phyloP scores from a whole-genome alignment of 2,329 filamentous ascomycete genomes.

The Sporothrix sp. region DNA sequence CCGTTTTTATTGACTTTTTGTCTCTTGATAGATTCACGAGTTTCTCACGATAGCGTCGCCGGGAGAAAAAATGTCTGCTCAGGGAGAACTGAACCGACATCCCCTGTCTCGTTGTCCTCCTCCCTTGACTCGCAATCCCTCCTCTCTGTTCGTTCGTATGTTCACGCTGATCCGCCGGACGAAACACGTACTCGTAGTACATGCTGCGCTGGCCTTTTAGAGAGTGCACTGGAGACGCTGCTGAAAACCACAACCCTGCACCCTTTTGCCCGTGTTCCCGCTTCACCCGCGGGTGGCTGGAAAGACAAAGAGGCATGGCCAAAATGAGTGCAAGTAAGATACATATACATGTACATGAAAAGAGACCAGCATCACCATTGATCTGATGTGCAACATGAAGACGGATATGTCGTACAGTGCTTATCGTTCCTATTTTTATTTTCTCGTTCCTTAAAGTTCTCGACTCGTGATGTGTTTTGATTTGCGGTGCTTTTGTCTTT shows the following conservation, averaged over 20 bases:
- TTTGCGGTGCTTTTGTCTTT: neutral
- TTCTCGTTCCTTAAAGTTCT: too few relatives aligned
- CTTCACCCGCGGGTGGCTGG: conserved; percentile 11
- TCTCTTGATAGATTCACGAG: too few relatives aligned
- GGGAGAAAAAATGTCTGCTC: neutral
- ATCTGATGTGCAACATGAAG: neutral
- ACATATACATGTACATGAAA: too few relatives aligned
- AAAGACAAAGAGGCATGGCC: neutral
- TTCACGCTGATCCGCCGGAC: neutral
- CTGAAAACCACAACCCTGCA: neutral
- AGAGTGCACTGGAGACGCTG: neutral
- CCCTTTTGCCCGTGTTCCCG: neutral
- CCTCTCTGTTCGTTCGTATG: neutral
- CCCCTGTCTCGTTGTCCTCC: neutral
- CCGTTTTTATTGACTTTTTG: too few relatives aligned
- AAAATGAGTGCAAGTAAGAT: neutral
- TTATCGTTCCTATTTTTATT: too few relatives aligned
- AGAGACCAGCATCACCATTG: too few relatives aligned
- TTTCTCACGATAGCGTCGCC: too few relatives aligned
- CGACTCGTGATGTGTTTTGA: too few relatives aligned
- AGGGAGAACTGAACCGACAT: neutral
- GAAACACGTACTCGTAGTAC: too few relatives aligned
- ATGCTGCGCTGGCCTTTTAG: neutral
- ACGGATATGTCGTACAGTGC: too few relatives aligned
- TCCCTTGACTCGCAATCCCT: neutral